These are phyloP conservation scores for Leucocoprinus sp. DNA, from an alignment of 768 basidiomycete genomes.

Conservation along the genomic window DNA sequence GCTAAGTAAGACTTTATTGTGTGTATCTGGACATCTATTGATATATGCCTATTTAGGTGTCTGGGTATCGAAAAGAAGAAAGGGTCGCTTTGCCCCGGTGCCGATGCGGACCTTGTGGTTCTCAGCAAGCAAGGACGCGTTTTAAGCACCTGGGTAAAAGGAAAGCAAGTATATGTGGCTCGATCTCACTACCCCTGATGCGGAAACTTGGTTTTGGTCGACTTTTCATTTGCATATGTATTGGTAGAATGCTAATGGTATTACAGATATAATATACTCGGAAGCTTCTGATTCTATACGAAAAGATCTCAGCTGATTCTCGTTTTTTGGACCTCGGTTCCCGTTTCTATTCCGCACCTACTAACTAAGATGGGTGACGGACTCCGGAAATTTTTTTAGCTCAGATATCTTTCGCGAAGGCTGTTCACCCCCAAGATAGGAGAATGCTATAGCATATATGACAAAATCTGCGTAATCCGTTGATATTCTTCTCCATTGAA, in stretches of 20 bases:
- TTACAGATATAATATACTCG: neutral
- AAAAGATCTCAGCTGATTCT: neutral
- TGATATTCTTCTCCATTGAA: constrained; percentile 1
- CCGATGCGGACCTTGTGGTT: constrained; percentile 79
- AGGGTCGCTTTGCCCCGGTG: constrained; percentile 75
- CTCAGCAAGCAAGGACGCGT: constrained; percentile 62
- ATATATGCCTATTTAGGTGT: constrained; percentile 36
- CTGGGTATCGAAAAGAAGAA: constrained; percentile 74
- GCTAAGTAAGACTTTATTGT: constrained; percentile 47
- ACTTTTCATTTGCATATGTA: neutral
- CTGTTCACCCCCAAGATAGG: neutral
- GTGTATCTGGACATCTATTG: neutral
- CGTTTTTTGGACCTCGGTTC: neutral
- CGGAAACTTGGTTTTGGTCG: neutral
- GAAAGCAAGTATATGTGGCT: constrained; percentile 42
- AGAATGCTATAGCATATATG: neutral
- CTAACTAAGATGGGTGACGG: neutral
- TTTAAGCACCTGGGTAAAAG: constrained; percentile 69
- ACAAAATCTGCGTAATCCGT: constrained; percentile 7
- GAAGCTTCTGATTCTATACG: neutral
- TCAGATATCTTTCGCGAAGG: neutral
- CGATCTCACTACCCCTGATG: constrained; percentile 10
- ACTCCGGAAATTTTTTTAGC: too few relatives aligned
- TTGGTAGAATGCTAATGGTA: neutral
- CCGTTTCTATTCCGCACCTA: neutral